Percentiles rank a stretch among this genome's conserved stretches.
Evolutionary conservation across 345 rosid species (phyloP).

Genomic region (Streptanthus diversifolius): DNA sequence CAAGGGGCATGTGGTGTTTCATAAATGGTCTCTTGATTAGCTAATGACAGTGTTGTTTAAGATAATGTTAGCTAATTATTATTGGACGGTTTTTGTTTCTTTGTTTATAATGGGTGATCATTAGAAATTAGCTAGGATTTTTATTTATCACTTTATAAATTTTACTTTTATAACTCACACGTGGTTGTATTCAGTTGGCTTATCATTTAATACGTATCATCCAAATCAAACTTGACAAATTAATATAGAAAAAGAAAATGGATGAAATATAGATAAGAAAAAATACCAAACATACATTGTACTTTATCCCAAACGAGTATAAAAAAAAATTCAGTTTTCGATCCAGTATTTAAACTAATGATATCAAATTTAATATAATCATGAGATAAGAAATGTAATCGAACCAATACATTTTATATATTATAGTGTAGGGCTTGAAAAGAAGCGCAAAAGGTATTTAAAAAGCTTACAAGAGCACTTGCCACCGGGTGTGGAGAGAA

Average conservation of each 20-base stretch:
- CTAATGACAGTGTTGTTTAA: not conserved
- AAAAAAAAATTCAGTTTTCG: not conserved
- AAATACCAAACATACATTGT: not conserved
- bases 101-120: not conserved
- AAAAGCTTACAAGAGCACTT: slow-evolving; percentile 33
- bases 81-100: not conserved
- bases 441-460: slow-evolving; percentile 19
- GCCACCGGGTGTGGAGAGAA: not conserved
- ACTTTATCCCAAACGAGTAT: slow-evolving; percentile 7
- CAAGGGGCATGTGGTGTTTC: slow-evolving; percentile 22
- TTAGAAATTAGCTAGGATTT: not conserved
- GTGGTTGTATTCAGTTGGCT: not conserved
- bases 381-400: slow-evolving; percentile 1
- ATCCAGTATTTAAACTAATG: not conserved
- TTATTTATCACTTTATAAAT: not conserved
- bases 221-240: not conserved
- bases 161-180: not conserved
- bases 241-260: not conserved
- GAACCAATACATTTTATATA: slow-evolving; percentile 17
- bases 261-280: not conserved
- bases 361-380: not conserved
- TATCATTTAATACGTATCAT: not conserved
- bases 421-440: slow-evolving; percentile 8
- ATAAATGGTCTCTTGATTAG: slow-evolving; percentile 1
- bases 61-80: not conserved